Base-by-base conservation (phyloP, 1,284 basidiomycete genomes). In the Cryptococcus sp. region DNA sequence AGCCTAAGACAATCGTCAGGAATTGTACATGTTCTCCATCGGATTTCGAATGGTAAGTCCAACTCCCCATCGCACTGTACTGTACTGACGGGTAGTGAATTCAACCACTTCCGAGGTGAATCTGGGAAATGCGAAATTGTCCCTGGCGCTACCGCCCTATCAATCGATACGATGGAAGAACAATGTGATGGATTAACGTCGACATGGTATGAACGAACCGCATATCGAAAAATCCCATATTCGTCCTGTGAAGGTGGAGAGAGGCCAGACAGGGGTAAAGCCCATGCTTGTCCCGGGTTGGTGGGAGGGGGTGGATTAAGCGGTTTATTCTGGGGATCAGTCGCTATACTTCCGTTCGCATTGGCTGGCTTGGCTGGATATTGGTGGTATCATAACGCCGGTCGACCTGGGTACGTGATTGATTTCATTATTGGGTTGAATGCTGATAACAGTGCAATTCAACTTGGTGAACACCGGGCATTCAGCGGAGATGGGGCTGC, bases 181-280 rank as follows among this genome's bases (percentile, higher is more conserved):
- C 74, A 76, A 52, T 93, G 89, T 66, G 61, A 62, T 25, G 78
- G 78, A 48, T 81, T 78, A 25, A 55, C 59, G n/a, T 82, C 85
- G 7, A 87, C 80, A 64, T 96, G 93, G 92, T 93, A 91, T 70
- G 89, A 90, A 50, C 84, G 90, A 23, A 96, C 92, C 0, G 77
- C 84, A 7, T 93, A 93, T 68, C 87, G 91, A 55, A 86, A 89
- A 74, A 88, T 94, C 50, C 86, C 87, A 0, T 87, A 87, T 71
- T 92, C 90, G 45, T 81, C 78, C 18, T 97, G 92, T 70, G 82
- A 84, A 48, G 90, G 83, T 14, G 92, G 90, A 5, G 63, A 78
- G 1, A 80, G 85, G 7, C 81, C 81, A 9, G 89, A 97, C 69
- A 82, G 78, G 42, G 92, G 92, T 1, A 61, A 69, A 10, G 56